Percentiles rank a stretch among this genome's conserved stretches.
Conservation (phyloP, 1,284 basidiomycete genomes). For the Cronartium quercuum region DNA sequence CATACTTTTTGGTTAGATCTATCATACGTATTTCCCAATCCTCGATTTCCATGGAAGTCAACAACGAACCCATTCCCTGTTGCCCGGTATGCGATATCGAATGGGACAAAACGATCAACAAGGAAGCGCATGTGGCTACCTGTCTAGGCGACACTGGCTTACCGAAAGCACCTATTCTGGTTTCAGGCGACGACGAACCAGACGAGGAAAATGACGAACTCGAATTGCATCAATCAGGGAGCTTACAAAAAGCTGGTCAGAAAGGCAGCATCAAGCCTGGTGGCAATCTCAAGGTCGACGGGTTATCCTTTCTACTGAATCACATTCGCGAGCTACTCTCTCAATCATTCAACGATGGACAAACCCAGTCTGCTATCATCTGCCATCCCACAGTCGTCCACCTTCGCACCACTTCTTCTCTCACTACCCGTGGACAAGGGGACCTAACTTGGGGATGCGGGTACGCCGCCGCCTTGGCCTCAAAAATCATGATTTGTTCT, state of each 20-base stretch:
- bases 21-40: no score
- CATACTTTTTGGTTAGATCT: no score
- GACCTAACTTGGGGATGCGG: conserved; percentile 38
- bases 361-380: background rate
- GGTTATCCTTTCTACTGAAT: background rate
- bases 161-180: background rate
- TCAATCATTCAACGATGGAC: background rate
- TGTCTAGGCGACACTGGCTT: background rate
- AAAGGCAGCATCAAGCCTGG: background rate
- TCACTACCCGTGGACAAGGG: background rate
- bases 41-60: no score
- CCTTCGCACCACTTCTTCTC: conserved; percentile 1
- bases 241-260: background rate
- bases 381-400: background rate
- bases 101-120: background rate
- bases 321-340: background rate
- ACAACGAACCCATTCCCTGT: background rate
- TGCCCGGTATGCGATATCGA: background rate
- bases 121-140: background rate
- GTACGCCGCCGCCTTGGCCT: no score
- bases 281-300: background rate
- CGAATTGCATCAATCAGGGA: background rate
- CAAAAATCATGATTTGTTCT: no score
- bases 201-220: background rate
- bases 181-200: background rate